Evolutionary conservation across 331 rosid species (phyloP).

Genomic region (Stylosanthes scabra): DNA sequence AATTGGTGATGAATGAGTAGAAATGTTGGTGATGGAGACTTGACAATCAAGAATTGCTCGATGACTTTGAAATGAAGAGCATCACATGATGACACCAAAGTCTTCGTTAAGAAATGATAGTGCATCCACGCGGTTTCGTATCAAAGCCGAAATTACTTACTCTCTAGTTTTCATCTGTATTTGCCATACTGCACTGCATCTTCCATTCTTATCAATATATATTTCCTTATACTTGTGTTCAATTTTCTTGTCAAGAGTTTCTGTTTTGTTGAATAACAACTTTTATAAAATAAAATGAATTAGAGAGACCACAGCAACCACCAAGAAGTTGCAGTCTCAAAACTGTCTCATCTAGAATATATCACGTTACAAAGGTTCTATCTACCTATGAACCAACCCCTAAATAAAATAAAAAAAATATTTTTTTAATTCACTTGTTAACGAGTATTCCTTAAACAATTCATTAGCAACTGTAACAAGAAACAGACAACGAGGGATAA

Average conservation of each 20-base stretch:
- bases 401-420: no score
- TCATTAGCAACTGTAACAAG: background rate
- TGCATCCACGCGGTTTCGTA: slow-evolving; percentile 25
- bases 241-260: no score
- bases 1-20: background rate
- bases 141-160: background rate
- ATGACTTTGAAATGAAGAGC: slow-evolving; percentile 1
- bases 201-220: no score
- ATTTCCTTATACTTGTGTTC: no score
- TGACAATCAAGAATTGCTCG: background rate
- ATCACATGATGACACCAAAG: background rate
- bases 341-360: background rate
- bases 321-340: background rate
- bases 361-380: background rate
- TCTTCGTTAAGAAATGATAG: background rate
- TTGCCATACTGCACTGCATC: background rate
- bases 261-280: background rate
- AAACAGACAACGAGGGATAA: background rate
- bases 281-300: no score
- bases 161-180: background rate
- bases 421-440: no score
- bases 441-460: background rate
- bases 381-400: background rate
- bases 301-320: background rate
- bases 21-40: slow-evolving; percentile 17